phyloP scores from a whole-genome alignment of 2,329 filamentous ascomycete species.

The Curvularia eragrostidis region DNA sequence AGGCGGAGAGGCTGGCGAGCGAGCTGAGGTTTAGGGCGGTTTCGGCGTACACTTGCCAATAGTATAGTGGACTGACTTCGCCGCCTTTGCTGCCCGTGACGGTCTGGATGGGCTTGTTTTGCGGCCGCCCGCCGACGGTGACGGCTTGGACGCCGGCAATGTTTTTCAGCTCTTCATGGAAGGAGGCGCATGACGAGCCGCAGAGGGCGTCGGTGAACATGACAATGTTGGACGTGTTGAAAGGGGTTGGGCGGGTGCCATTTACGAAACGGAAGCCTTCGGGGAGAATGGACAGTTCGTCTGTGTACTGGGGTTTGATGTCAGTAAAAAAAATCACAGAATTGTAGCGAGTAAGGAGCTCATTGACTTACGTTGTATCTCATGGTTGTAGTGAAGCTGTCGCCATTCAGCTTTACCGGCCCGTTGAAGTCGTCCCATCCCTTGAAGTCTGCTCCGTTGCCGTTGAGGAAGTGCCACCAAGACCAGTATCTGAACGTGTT shows the following conservation, averaged over 20 bases:
- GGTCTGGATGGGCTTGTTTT: conserved; percentile 62
- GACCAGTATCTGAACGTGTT: conserved; percentile 30
- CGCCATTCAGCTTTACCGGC: conserved; percentile 41
- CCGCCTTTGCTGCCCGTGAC: conserved; percentile 67
- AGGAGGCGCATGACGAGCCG: conserved; percentile 64
- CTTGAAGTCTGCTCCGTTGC: conserved; percentile 44
- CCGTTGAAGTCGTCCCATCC: conserved; percentile 56
- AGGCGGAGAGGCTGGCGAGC: conserved; percentile 8
- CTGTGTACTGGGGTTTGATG: conserved; percentile 27
- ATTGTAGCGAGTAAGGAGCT: background rate
- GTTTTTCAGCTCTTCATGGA: conserved; percentile 60
- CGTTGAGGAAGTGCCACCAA: conserved; percentile 34
- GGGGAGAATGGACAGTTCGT: conserved; percentile 24
- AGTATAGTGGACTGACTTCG: conserved; percentile 35
- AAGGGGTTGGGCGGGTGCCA: conserved; percentile 38
- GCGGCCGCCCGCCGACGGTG: conserved; percentile 64
- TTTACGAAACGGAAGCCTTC: conserved; percentile 28
- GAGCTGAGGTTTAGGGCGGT: conserved; percentile 26
- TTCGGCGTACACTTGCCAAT: conserved; percentile 26
- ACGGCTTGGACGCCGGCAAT: conserved; percentile 62
- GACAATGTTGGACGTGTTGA: conserved; percentile 48
- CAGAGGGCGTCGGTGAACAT: conserved; percentile 64
- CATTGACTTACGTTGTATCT: conserved; percentile 37
- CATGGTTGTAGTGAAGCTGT: conserved; percentile 49
- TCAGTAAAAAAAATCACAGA: conserved; percentile 5